phyloP scores from a whole-genome alignment of 176 grass and related monocot genomes.

The Musa schizocarpa region DNA sequence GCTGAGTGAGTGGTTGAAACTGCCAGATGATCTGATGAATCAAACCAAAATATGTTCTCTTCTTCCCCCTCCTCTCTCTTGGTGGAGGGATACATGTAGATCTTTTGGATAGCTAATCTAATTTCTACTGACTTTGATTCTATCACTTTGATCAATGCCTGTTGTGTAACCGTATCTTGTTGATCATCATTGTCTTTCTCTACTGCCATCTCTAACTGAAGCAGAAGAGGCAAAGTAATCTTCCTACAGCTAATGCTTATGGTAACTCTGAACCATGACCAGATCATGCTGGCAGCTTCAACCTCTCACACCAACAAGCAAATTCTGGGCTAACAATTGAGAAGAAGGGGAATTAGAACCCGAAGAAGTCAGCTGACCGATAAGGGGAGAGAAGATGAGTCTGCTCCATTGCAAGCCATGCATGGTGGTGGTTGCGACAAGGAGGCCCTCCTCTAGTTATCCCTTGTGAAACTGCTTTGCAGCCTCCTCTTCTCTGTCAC shows the following conservation, averaged over 20 bases:
- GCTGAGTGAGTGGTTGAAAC: conserved; percentile 9
- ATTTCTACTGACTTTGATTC: too few relatives aligned
- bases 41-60: neutral
- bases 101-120: too few relatives aligned
- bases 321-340: neutral
- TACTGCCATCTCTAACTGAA: neutral
- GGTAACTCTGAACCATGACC: neutral
- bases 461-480: neutral
- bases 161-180: too few relatives aligned
- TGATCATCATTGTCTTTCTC: neutral
- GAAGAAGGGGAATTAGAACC: neutral
- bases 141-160: too few relatives aligned
- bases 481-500: neutral
- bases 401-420: neutral
- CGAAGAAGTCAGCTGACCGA: neutral
- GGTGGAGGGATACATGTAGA: too few relatives aligned
- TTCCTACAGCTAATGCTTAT: too few relatives aligned
- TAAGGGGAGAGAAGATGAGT: neutral
- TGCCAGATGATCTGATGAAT: conserved; percentile 16
- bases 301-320: neutral
- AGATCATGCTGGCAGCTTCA: conserved; percentile 18
- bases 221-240: too few relatives aligned
- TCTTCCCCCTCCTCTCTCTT: too few relatives aligned
- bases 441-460: neutral
- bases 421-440: neutral